Percentiles rank a stretch among this genome's conserved stretches.
phyloP scores from a whole-genome alignment of 805 yeast genomes.

The Spathaspora boniae region DNA sequence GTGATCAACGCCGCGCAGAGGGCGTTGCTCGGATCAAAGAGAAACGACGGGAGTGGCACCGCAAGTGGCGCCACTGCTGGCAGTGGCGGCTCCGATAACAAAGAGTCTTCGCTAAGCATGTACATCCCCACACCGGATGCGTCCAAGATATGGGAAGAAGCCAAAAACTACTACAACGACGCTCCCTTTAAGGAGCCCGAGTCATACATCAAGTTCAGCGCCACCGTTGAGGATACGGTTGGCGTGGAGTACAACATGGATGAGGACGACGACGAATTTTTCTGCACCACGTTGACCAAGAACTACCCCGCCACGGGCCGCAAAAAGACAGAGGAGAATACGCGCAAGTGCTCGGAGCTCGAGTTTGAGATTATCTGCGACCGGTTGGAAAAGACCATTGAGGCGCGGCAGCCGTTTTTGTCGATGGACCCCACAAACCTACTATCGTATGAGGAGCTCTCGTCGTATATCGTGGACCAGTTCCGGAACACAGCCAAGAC shows the following conservation, averaged over 20 bases:
- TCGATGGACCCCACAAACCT: slow-evolving; percentile 81
- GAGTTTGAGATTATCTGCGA: slow-evolving; percentile 82
- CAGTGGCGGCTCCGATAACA: slow-evolving; percentile 7
- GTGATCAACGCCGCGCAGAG: slow-evolving; percentile 80
- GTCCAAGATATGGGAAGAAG: slow-evolving; percentile 76
- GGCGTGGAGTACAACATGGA: slow-evolving; percentile 89
- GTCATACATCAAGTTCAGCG: slow-evolving; percentile 81
- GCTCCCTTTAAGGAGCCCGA: slow-evolving; percentile 63
- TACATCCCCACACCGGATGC: slow-evolving; percentile 98
- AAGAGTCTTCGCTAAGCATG: slow-evolving; percentile 42
- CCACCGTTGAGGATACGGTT: slow-evolving; percentile 92
- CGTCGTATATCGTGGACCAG: slow-evolving; percentile 42
- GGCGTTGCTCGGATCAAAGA: slow-evolving; percentile 44
- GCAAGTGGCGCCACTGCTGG: slow-evolving; percentile 4
- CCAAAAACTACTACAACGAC: slow-evolving; percentile 64
- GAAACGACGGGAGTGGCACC: slow-evolving; percentile 18
- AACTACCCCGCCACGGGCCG: slow-evolving; percentile 24
- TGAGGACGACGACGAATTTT: slow-evolving; percentile 75
- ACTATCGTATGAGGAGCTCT: slow-evolving; percentile 65
- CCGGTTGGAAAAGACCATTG: slow-evolving; percentile 67
- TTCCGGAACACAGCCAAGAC: slow-evolving; percentile 23
- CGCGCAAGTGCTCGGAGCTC: slow-evolving; percentile 57
- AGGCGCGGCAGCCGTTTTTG: slow-evolving; percentile 83
- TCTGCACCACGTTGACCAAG: slow-evolving; percentile 38
- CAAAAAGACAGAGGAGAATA: slow-evolving; percentile 13